These are phyloP conservation scores for Serendipita sp. DNA, from an alignment of 768 basidiomycete genomes.

Conservation along the genomic window DNA sequence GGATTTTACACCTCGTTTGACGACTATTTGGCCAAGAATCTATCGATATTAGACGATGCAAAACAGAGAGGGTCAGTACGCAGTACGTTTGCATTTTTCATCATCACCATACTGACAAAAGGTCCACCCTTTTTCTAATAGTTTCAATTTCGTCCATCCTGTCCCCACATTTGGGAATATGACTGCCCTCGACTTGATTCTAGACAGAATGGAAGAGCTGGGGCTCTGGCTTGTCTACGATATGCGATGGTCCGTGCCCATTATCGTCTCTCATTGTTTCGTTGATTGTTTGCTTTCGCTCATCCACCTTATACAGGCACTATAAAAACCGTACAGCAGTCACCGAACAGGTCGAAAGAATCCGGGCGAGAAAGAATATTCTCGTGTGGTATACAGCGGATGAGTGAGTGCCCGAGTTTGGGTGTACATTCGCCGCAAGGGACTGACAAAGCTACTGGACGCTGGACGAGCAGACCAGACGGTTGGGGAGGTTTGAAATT, in stretches of 20 bases:
- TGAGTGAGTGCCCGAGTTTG: slow-evolving; percentile 10
- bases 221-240: slow-evolving; percentile 18
- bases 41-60: slow-evolving; percentile 13
- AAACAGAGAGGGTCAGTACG: slow-evolving; percentile 11
- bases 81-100: background rate
- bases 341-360: slow-evolving; percentile 13
- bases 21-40: slow-evolving; percentile 9
- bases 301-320: slow-evolving; percentile 7
- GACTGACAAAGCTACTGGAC: no score
- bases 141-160: slow-evolving; percentile 18
- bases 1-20: slow-evolving; percentile 13
- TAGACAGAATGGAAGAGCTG: slow-evolving; percentile 13
- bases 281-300: slow-evolving; percentile 6
- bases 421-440: background rate
- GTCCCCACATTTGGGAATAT: slow-evolving; percentile 15
- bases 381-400: slow-evolving; percentile 17
- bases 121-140: background rate
- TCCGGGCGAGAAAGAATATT: slow-evolving; percentile 13
- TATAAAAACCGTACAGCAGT: slow-evolving; percentile 13
- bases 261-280: no score
- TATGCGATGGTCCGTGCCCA: slow-evolving; percentile 14
- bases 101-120: background rate
- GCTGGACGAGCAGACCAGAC: no score
- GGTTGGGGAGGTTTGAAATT: background rate
- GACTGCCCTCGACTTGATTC: slow-evolving; percentile 5